Evolutionary conservation across 352 stramenopile species (phyloP).

Genomic region (Phytophthora sp.): DNA sequence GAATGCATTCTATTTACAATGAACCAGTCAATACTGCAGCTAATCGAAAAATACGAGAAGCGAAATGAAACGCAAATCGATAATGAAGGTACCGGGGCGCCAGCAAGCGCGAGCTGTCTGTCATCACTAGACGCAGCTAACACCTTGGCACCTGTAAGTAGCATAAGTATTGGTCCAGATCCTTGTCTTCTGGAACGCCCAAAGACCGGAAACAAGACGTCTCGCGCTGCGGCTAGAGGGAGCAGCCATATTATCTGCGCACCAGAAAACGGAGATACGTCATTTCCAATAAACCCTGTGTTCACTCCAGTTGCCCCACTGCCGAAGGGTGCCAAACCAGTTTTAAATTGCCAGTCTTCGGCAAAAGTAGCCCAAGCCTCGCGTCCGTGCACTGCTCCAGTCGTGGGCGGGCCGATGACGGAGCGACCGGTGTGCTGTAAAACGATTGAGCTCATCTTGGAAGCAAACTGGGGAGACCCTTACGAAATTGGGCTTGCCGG

Average conservation of each 20-base stretch:
- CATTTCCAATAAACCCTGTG: conserved; percentile 11
- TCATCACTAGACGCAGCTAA: background rate
- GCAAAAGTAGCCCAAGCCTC: conserved; percentile 3
- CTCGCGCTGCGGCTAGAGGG: conserved; percentile 29
- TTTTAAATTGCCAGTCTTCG: conserved; percentile 42
- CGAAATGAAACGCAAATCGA: conserved; percentile 19
- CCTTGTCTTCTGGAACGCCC: conserved; percentile 46
- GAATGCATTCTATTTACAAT: conserved; percentile 90
- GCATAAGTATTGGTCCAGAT: conserved; percentile 7
- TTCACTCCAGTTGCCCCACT: conserved; percentile 45
- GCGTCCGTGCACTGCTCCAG: conserved; percentile 68
- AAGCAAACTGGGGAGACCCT: conserved; percentile 78
- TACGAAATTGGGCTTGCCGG: conserved; percentile 69
- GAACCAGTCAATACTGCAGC: conserved; percentile 67
- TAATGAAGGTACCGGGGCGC: background rate
- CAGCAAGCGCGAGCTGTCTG: background rate
- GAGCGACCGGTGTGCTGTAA: conserved; percentile 57
- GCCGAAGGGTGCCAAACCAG: conserved; percentile 42
- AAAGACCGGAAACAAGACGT: conserved; percentile 57
- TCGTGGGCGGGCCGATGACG: conserved; percentile 45
- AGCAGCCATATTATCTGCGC: conserved; percentile 29
- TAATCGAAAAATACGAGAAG: conserved; percentile 88
- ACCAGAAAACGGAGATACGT: background rate
- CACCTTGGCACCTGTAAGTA: background rate
- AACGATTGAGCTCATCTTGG: conserved; percentile 55